Evolutionary conservation across 345 rosid genomes (phyloP).

Genomic region (Euphorbia lathyris): DNA sequence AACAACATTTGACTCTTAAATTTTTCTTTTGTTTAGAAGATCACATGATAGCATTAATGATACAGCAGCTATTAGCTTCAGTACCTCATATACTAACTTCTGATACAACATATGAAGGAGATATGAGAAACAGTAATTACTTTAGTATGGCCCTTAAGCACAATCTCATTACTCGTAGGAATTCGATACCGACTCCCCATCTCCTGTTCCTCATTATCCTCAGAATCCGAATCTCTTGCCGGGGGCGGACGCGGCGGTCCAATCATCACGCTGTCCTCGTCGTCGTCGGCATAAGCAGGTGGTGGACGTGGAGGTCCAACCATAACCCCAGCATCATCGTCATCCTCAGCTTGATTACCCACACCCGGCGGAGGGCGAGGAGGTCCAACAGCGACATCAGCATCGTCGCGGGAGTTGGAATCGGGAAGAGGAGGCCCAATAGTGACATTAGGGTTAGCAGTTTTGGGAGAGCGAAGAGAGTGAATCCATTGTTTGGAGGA

Average conservation of each 20-base stretch:
- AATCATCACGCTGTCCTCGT: slow-evolving; percentile 28
- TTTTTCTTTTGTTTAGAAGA: neutral
- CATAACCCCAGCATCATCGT: slow-evolving; percentile 28
- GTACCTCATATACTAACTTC: neutral
- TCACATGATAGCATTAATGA: neutral
- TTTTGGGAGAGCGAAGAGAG: slow-evolving; percentile 35
- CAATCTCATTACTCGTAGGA: slow-evolving; percentile 82
- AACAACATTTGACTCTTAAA: neutral
- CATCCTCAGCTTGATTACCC: slow-evolving; percentile 17
- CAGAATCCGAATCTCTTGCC: slow-evolving; percentile 34
- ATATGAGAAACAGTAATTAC: slow-evolving; percentile 27
- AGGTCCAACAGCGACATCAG: slow-evolving; percentile 15
- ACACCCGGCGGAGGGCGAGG: slow-evolving; percentile 26
- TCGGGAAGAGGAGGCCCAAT: slow-evolving; percentile 17
- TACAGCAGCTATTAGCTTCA: neutral
- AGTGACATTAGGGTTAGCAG: slow-evolving; percentile 36
- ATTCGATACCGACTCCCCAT: slow-evolving; percentile 59
- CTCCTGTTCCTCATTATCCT: slow-evolving; percentile 42
- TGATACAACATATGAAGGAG: neutral
- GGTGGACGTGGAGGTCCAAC: slow-evolving; percentile 23
- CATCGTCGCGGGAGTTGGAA: slow-evolving; percentile 2
- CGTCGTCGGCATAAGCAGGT: slow-evolving; percentile 12
- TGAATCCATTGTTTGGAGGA: slow-evolving; percentile 53
- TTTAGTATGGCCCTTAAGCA: slow-evolving; percentile 86
- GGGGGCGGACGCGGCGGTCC: slow-evolving; percentile 34